Evolutionary conservation across 2,329 filamentous ascomycete species (phyloP), one percentile per base, ranked within the genome.

Genomic region (Bisporella sp.): DNA sequence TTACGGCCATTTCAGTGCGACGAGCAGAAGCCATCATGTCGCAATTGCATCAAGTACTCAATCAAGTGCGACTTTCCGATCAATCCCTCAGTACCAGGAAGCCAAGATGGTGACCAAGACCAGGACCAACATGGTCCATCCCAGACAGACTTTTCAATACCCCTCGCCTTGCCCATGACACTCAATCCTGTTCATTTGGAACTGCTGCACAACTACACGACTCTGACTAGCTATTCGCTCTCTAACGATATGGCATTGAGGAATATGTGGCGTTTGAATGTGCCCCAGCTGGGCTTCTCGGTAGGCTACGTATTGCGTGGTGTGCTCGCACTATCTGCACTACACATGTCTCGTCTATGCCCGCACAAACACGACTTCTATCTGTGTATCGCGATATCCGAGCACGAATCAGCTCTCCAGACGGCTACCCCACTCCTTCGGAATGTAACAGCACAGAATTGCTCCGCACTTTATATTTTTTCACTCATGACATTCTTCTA

Each of bases 171-270:
- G 47, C 32, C 21, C 29, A 8, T 12, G 32, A 21, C 41, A 29
- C 8, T 21, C n/a, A 30, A 13, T 29, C 42, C 2, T n/a, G 31
- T 29, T 7, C 42, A 78, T 43, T 66, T 78, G 6, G 74, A 79
- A 55, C 68, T 80, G 1, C 65, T 80, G 5, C 74, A 79, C 57
- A 74, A 79, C 61, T 79, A 70, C 54, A 71, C 69, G 42, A 73
- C 70, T 1, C 71, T 69, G 7, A 79, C 76, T 1, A 70, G 69
- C 47, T 64, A 68, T n/a, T 77, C 75, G 0, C 61, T 79, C 3
- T 69, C 70, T 4, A 64, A 62, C 5, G 68, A 73, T 37, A 64
- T 69, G 0, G 56, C 63, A 5, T 54, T 76, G 3, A 70, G 71
- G 40, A 65, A 68, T 33, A 68, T 77, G 31, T 78, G 73, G 71